phyloP scores from a whole-genome alignment of 805 yeast genomes.

The Myxozyma vanderwaltii region DNA sequence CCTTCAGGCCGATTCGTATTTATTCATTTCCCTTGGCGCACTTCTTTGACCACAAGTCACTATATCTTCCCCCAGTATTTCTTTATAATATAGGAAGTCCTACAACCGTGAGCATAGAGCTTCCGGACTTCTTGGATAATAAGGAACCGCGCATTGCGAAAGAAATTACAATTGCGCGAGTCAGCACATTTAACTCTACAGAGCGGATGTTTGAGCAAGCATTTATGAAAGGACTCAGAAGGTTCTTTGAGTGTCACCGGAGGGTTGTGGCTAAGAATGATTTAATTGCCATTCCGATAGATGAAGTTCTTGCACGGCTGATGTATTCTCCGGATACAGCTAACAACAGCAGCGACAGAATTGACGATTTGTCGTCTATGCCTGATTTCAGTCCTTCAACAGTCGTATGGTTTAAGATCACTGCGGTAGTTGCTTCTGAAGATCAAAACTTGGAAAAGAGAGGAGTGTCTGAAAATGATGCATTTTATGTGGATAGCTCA shows the following conservation, averaged over 20 bases:
- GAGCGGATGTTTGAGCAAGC: conserved; percentile 63
- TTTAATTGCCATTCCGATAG: conserved; percentile 75
- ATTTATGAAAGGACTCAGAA: conserved; percentile 61
- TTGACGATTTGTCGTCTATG: conserved; percentile 30
- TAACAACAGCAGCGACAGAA: conserved; percentile 31
- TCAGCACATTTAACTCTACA: conserved; percentile 69
- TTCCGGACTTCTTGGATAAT: conserved; percentile 5
- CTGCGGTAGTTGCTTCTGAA: conserved; percentile 46
- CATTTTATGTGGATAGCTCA: conserved; percentile 62
- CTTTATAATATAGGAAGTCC: conserved; percentile 52
- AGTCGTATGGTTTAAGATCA: conserved; percentile 83
- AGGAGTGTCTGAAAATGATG: conserved; percentile 34
- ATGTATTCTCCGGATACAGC: conserved; percentile 39
- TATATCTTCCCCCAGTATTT: conserved; percentile 67
- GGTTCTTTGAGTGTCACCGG: conserved; percentile 57
- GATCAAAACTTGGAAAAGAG: conserved; percentile 14
- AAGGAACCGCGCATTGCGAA: conserved; percentile 53
- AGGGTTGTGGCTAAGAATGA: conserved; percentile 69
- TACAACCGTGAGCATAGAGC: conserved; percentile 31
- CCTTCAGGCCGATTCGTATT: conserved; percentile 46
- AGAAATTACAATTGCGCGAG: conserved; percentile 64
- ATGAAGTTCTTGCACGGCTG: conserved; percentile 63
- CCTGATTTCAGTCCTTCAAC: conserved; percentile 68
- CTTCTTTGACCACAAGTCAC: conserved; percentile 43
- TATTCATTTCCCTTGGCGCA: conserved; percentile 70